phyloP scores from a whole-genome alignment of 2,329 filamentous ascomycete genomes.

The Drechslera avenae region DNA sequence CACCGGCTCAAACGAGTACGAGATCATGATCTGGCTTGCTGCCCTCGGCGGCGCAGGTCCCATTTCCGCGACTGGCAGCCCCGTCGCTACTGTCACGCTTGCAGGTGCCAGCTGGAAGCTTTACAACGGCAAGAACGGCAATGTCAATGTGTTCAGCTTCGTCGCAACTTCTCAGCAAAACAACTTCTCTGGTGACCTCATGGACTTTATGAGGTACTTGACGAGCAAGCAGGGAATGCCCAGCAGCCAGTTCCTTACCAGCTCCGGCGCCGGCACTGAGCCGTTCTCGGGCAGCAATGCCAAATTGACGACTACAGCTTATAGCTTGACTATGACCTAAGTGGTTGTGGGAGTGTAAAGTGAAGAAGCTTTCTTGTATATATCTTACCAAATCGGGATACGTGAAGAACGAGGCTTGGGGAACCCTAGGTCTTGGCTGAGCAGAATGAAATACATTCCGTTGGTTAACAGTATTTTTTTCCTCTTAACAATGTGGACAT shows the following conservation, averaged over 20 bases:
- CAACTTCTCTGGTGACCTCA: conserved; percentile 63
- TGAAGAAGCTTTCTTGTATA: not conserved
- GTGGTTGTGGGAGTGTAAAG: not conserved
- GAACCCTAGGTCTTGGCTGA: too few species aligned
- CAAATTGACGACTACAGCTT: conserved; percentile 51
- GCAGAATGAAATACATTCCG: too few species aligned
- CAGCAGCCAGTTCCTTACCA: conserved; percentile 59
- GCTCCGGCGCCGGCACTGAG: conserved; percentile 62
- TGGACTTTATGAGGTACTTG: conserved; percentile 64
- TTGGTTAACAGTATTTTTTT: too few species aligned
- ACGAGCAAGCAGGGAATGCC: conserved; percentile 55
- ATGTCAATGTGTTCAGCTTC: conserved; percentile 66
- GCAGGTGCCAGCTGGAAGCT: conserved; percentile 62
- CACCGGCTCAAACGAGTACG: conserved; percentile 57
- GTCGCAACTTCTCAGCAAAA: conserved; percentile 56
- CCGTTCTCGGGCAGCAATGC: conserved; percentile 59
- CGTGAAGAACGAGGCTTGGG: too few species aligned
- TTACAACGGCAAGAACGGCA: conserved; percentile 65
- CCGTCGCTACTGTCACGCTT: conserved; percentile 61
- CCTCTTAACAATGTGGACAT: too few species aligned
- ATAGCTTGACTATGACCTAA: conserved; percentile 41
- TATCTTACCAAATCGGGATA: not conserved
- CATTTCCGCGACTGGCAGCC: conserved; percentile 61
- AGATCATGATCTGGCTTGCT: conserved; percentile 70
- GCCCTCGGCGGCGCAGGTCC: conserved; percentile 63